Conservation (phyloP, 805 yeast genomes). For the Priceomyces medius region DNA sequence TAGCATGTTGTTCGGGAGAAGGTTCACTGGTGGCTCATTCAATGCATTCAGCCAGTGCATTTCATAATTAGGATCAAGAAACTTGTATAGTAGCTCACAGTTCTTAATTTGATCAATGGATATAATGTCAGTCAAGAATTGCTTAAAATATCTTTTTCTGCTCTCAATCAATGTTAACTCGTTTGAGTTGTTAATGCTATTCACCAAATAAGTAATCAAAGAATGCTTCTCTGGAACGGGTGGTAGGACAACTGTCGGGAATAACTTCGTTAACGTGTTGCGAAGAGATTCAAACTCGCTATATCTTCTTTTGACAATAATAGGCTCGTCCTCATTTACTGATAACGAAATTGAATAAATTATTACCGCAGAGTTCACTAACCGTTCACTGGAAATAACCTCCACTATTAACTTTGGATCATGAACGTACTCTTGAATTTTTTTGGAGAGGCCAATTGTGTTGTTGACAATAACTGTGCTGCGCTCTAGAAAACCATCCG, state of each 20-base stretch:
- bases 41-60: slow-evolving; percentile 51
- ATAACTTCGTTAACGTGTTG: slow-evolving; percentile 35
- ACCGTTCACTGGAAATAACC: slow-evolving; percentile 34
- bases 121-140: slow-evolving; percentile 42
- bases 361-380: slow-evolving; percentile 35
- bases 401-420: slow-evolving; percentile 27
- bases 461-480: slow-evolving; percentile 22
- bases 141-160: slow-evolving; percentile 45
- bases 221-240: slow-evolving; percentile 51
- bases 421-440: slow-evolving; percentile 28
- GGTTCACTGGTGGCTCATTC: slow-evolving; percentile 44
- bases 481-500: not conserved
- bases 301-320: slow-evolving; percentile 41
- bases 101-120: slow-evolving; percentile 27
- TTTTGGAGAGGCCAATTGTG: slow-evolving; percentile 29
- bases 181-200: slow-evolving; percentile 37
- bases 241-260: slow-evolving; percentile 40
- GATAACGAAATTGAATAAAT: slow-evolving; percentile 37
- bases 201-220: slow-evolving; percentile 40
- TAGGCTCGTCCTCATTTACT: slow-evolving; percentile 14
- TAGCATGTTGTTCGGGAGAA: slow-evolving; percentile 47
- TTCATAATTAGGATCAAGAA: slow-evolving; percentile 51
- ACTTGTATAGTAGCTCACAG: slow-evolving; percentile 43
- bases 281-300: slow-evolving; percentile 45
- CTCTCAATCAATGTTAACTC: slow-evolving; percentile 44